Percentiles rank a stretch among this genome's conserved stretches.
These are phyloP conservation scores for Beauveria varroae DNA, from an alignment of 2,329 filamentous ascomycete species.

Conservation along the genomic window DNA sequence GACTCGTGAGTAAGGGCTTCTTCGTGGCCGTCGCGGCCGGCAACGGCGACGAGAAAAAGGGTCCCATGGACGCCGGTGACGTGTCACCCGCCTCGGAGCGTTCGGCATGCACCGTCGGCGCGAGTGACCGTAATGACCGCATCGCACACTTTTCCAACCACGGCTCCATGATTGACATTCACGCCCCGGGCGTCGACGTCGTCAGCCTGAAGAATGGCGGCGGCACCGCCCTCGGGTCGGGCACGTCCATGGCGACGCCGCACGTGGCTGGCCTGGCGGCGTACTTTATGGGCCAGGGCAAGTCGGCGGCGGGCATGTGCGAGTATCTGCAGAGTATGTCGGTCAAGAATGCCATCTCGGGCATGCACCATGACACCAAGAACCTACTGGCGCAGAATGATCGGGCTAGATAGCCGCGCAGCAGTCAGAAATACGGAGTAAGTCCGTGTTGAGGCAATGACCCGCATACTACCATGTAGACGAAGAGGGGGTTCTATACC, in stretches of 20 bases:
- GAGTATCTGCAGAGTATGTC: background rate
- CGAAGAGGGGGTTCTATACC: background rate
- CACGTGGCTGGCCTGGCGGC: constrained; percentile 32
- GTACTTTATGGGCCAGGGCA: constrained; percentile 4
- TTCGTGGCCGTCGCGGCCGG: constrained; percentile 16
- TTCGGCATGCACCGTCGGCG: constrained; percentile 17
- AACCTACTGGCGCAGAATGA: constrained; percentile 9
- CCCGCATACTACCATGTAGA: background rate
- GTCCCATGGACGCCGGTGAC: constrained; percentile 3
- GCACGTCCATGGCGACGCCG: constrained; percentile 40
- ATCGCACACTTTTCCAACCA: constrained; percentile 35
- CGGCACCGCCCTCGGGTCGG: constrained; percentile 25
- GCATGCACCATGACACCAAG: background rate
- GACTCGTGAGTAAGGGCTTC: constrained; percentile 13
- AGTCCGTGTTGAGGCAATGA: background rate
- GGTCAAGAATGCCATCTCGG: background rate
- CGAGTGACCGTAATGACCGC: constrained; percentile 22
- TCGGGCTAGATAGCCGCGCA: background rate
- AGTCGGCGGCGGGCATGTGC: background rate
- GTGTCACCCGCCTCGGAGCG: constrained; percentile 16
- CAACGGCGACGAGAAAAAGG: constrained; percentile 6
- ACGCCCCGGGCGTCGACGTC: background rate
- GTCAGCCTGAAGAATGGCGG: background rate
- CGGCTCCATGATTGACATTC: constrained; percentile 45
- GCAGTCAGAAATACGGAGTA: background rate